Evolutionary conservation across 2,329 filamentous ascomycete genomes (phyloP), one percentile per base, ranked within the genome.

Genomic region (Colletotrichum tanaceti): DNA sequence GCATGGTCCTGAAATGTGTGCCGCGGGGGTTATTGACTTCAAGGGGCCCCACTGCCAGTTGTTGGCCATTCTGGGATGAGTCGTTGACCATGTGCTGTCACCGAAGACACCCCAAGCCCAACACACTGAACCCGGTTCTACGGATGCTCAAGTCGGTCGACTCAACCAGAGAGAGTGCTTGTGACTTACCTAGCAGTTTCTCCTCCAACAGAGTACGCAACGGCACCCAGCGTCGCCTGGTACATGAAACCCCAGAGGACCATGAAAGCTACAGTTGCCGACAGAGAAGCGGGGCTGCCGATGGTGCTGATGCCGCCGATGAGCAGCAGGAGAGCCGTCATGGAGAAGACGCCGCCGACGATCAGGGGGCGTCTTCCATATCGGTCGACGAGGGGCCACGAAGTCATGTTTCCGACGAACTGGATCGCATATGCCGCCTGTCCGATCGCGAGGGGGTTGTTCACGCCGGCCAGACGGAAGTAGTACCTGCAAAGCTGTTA

Each of bases 11-110:
- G 35, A 78, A 77, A 77, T 80, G 75, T 89, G 86, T 4, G 90
- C 75, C 89, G 86, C 4, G 90, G 86, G 59, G 86, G 59, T 83
- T 85, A 0, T 88, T 89, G 62, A 85, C 90, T 55, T 32, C n/a
- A 13, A 14, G 57, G 50, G n/a, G n/a, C n/a, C 66, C 66, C 62
- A 69, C 55, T 61, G 46, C 62, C 44, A 55, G 20, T 18, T 24
- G 46, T 13, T 5, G 22, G 1, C 2, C 7, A 10, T 54, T n/a
- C 47, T 41, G 54, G 22, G 20, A 32, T 32, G 9, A 32, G 28
- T 32, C 28, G 28, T 38, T 35, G 54, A 43, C 39, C 47, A 39
- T 32, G 22, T 14, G 41, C 24, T 41, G 38, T 50, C 32, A 46
- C 53, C 55, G 39, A 20, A 28, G 14, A 38, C 44, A 18, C 32